Base-by-base conservation (phyloP, 2,329 filamentous ascomycete species). In the Pseudogymnoascus sp. region DNA sequence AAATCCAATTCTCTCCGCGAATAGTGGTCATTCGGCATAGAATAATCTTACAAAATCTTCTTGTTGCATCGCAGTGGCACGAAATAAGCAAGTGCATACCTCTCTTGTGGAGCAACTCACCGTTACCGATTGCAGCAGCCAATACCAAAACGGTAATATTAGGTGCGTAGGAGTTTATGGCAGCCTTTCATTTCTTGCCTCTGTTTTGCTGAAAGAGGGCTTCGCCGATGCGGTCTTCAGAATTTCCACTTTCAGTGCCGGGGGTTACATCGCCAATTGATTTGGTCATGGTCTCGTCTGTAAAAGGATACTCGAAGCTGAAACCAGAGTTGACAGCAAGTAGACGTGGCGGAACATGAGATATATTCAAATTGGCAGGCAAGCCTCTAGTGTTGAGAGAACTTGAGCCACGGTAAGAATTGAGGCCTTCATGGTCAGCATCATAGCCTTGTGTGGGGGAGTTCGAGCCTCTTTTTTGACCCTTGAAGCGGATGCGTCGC, bases 281-380 rank as follows among this genome's bases (percentile, higher is more conserved):
- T 18, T 18, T 18, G 18, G 18, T 18, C 18, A 18, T 18, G 18
- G 18, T 18, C 18, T 18, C 18, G 18, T 18, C 18, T 18, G 18
- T 18, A 18, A 18, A 18, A 18, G 18, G 18, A 18, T 18, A 55
- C 48, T 55, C 48, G n/a, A 55, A 55, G 27, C 15, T 55, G 15
- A 55, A 55, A 55, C 48, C 48, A 55, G 29, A 33, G 27, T 55
- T 55, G n/a, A 55, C 48, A 33, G 48, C 48, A 55, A 55, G 48
- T 55, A 55, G 29, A 1, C 48, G 48, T 33, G 48, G 48, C 5
- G 48, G 48, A 33, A 55, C 48, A n/a, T 33, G 48, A 33, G 48
- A 55, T 55, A 55, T 12, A 3, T 55, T 33, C 48, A 55, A 33
- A 29, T 55, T 21, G 9, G 48, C 48, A 55, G 48, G 48, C 27